These are phyloP conservation scores for Talaromyces amestolkiae DNA, from an alignment of 2,329 filamentous ascomycete species.

Conservation along the genomic window DNA sequence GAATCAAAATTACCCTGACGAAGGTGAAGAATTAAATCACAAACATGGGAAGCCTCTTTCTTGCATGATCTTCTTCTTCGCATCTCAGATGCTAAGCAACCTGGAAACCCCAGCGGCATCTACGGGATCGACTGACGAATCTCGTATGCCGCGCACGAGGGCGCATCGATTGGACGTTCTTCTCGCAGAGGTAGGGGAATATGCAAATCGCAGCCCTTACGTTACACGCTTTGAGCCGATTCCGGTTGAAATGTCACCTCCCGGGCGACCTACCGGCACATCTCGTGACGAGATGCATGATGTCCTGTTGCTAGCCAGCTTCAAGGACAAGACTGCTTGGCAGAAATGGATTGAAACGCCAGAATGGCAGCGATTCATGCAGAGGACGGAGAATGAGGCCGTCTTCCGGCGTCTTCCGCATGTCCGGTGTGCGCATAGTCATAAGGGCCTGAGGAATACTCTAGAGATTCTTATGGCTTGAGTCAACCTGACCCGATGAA, in stretches of 20 bases:
- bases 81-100: constrained; percentile 29
- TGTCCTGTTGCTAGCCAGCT: constrained; percentile 28
- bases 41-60: constrained; percentile 21
- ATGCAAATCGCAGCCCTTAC: constrained; percentile 26
- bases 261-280: constrained; percentile 19
- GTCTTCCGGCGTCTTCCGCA: constrained; percentile 29
- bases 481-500: neutral
- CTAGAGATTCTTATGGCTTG: constrained; percentile 24
- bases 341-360: constrained; percentile 25
- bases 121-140: constrained; percentile 18
- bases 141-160: constrained; percentile 10
- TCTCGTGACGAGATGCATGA: constrained; percentile 28
- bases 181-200: constrained; percentile 25
- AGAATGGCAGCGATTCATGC: constrained; percentile 31
- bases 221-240: constrained; percentile 28
- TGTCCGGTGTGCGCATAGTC: constrained; percentile 30
- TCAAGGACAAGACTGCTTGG: constrained; percentile 26
- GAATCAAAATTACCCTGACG: neutral
- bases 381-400: constrained; percentile 25
- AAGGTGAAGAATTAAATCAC: neutral
- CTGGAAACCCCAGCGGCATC: constrained; percentile 22
- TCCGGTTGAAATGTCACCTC: constrained; percentile 27
- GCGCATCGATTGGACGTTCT: constrained; percentile 27
- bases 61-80: constrained; percentile 31
- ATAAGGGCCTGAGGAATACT: constrained; percentile 28